Evolutionary conservation across 192 early-diverging fungal genomes (phyloP).

Genomic region (Diversispora eburnea): DNA sequence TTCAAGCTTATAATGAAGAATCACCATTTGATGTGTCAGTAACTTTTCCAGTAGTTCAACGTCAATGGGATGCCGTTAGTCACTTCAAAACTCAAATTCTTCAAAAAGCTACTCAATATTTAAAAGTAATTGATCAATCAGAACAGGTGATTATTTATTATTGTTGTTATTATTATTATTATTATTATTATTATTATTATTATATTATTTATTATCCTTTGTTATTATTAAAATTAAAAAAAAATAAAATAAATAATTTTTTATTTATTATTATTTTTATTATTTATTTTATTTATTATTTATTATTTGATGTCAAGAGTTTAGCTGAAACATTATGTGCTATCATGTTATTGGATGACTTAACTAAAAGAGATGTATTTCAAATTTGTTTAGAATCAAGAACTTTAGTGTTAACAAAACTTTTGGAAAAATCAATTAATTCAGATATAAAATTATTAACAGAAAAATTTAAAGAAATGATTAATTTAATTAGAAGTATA

Average conservation of each 20-base stretch:
- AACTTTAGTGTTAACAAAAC: slow-evolving; percentile 43
- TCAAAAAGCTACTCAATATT: slow-evolving; percentile 53
- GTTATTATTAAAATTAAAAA: not conserved
- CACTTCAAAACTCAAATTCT: slow-evolving; percentile 74
- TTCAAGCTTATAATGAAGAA: slow-evolving; percentile 52
- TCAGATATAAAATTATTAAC: slow-evolving; percentile 28
- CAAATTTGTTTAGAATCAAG: slow-evolving; percentile 51
- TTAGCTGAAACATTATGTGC: slow-evolving; percentile 61
- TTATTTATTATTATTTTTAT: not conserved
- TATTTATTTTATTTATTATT: slow-evolving; percentile 7
- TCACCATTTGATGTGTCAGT: slow-evolving; percentile 27
- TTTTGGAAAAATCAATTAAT: slow-evolving; percentile 20
- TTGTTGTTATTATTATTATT: not conserved
- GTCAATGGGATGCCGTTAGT: slow-evolving; percentile 81
- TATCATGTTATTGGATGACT: slow-evolving; percentile 63
- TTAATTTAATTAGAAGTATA: slow-evolving; percentile 39
- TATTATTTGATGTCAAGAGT: slow-evolving; percentile 33
- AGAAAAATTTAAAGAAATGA: slow-evolving; percentile 41
- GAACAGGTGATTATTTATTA: slow-evolving; percentile 41
- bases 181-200: slow-evolving; percentile 9
- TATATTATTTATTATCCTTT: not conserved
- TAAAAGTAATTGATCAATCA: slow-evolving; percentile 42
- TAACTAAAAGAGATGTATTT: slow-evolving; percentile 54
- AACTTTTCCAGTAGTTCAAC: slow-evolving; percentile 76
- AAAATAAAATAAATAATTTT: not conserved